These are phyloP conservation scores for Naganishia vishniacii DNA, from an alignment of 768 basidiomycete genomes.

Conservation along the genomic window DNA sequence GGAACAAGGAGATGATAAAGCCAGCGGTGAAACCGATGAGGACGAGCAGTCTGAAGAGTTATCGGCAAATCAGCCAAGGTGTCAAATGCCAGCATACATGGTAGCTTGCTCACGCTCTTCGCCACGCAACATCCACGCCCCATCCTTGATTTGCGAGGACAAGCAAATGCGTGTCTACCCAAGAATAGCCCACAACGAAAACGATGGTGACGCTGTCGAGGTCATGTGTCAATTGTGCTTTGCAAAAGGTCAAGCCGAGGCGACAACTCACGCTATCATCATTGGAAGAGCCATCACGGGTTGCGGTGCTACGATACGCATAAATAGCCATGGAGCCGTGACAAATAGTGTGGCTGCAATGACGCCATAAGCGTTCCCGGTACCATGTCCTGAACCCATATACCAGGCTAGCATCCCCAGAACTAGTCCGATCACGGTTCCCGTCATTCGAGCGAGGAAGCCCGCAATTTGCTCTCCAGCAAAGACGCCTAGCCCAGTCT, in stretches of 20 bases:
- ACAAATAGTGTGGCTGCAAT: conserved; percentile 55
- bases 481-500: conserved; percentile 58
- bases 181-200: conserved; percentile 57
- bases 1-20: conserved; percentile 58
- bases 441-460: conserved; percentile 53
- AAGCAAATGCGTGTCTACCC: conserved; percentile 56
- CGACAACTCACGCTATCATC: conserved; percentile 51
- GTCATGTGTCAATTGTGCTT: no score
- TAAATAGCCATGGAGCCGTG: conserved; percentile 54
- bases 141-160: conserved; percentile 55
- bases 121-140: conserved; percentile 57
- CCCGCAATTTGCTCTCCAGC: conserved; percentile 57
- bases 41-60: conserved; percentile 28
- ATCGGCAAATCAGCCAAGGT: no score
- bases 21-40: conserved; percentile 53
- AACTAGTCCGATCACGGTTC: conserved; percentile 52
- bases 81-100: no score
- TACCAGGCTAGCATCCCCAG: conserved; percentile 57
- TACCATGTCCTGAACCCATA: conserved; percentile 47
- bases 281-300: conserved; percentile 36
- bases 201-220: conserved; percentile 50
- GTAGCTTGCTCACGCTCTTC: conserved; percentile 50
- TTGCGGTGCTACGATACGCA: conserved; percentile 54
- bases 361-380: conserved; percentile 46
- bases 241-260: no score